These are phyloP conservation scores for Botrytis fabae DNA, from an alignment of 2,329 filamentous ascomycete species.

Conservation along the genomic window DNA sequence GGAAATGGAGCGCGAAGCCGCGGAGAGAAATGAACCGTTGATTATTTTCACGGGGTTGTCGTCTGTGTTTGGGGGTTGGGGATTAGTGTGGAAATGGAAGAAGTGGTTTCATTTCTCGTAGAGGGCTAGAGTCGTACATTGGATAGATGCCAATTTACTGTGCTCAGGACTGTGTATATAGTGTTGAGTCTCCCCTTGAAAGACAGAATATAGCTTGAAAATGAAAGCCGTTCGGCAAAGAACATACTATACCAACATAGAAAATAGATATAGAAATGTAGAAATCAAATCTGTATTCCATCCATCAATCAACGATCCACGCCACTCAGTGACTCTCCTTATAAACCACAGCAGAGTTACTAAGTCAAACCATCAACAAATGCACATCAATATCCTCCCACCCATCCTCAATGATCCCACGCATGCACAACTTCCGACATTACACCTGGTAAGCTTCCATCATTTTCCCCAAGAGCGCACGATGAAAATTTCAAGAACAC, in stretches of 20 bases:
- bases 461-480: neutral
- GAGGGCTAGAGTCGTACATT: neutral
- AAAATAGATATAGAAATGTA: neutral
- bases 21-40: no score
- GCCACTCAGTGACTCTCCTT: neutral
- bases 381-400: neutral
- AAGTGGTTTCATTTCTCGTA: neutral
- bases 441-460: neutral
- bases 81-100: neutral
- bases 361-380: neutral
- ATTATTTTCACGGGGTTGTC: neutral
- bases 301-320: no score
- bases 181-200: neutral
- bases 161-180: neutral
- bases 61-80: neutral
- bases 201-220: neutral
- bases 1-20: neutral
- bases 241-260: neutral
- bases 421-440: neutral
- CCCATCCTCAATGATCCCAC: neutral
- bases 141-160: neutral
- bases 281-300: neutral
- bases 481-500: neutral
- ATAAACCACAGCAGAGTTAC: neutral
- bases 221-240: neutral